A percentile compares a stretch with the other conserved stretches of the same genome.
Conservation (phyloP, 441 rosid genomes). For the Gossypium trilobum region DNA sequence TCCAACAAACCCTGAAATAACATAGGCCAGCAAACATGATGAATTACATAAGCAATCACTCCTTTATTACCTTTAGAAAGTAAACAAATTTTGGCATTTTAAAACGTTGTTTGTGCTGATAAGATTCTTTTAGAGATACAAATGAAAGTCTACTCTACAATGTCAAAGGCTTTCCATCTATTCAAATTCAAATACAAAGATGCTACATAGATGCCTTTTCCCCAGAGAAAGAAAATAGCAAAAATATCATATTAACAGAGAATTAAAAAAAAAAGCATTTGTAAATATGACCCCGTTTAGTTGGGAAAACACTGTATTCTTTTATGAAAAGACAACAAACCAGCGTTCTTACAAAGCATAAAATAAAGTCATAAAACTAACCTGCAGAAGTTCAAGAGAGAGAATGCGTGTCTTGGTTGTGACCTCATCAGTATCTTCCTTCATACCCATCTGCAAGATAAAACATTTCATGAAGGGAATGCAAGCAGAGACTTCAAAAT, state of each 20-base stretch:
- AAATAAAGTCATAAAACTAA: slow-evolving; percentile 23
- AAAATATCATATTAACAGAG: slow-evolving; percentile 2
- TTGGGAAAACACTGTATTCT: background rate
- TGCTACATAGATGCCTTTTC: background rate
- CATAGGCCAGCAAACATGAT: slow-evolving; percentile 1
- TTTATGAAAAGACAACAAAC: slow-evolving; percentile 10
- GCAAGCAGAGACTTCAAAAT: slow-evolving; percentile 21
- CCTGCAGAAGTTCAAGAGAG: slow-evolving; percentile 99
- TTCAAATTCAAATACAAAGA: background rate
- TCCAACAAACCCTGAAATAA: slow-evolving; percentile 81
- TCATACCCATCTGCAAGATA: slow-evolving; percentile 87
- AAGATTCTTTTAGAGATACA: background rate
- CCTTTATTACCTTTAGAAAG: background rate
- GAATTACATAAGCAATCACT: background rate
- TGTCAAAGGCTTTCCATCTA: background rate
- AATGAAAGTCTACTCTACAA: background rate
- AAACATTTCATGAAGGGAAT: slow-evolving; percentile 8
- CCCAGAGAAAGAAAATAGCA: slow-evolving; percentile 1
- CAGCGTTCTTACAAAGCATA: background rate
- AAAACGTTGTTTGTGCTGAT: background rate
- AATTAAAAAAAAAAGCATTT: background rate
- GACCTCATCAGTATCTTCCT: slow-evolving; percentile 94
- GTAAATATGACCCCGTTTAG: background rate
- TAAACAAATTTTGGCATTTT: background rate
- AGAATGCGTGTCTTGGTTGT: slow-evolving; percentile 83